A percentile compares a stretch with the other conserved stretches of the same genome.
These are phyloP conservation scores for Syzygium aqueum DNA, from an alignment of 345 rosid species.

Conservation along the genomic window DNA sequence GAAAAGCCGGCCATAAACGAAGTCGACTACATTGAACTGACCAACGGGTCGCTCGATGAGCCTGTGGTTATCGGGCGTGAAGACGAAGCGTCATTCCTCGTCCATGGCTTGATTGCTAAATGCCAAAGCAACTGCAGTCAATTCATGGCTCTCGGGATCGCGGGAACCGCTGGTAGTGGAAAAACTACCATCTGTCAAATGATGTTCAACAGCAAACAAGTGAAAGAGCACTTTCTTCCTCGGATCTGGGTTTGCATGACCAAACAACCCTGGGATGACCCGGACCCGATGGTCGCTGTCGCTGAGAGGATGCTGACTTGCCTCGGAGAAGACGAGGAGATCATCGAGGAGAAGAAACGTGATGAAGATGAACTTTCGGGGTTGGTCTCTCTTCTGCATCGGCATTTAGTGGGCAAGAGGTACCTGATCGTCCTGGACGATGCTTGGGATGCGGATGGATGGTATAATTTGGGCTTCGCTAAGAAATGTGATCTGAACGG, in stretches of 20 bases:
- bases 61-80: not conserved
- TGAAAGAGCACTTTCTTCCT: not conserved
- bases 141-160: not conserved
- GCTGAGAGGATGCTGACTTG: not conserved
- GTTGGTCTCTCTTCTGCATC: not conserved
- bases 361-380: not conserved
- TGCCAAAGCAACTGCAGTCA: fast-evolving
- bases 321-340: not conserved
- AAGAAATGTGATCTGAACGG: too few relatives aligned
- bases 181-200: too few relatives aligned
- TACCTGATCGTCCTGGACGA: not conserved
- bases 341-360: too few relatives aligned
- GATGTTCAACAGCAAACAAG: not conserved
- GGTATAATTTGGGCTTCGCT: not conserved
- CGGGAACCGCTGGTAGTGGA: not conserved
- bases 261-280: fast-evolving
- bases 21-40: too few relatives aligned
- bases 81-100: not conserved
- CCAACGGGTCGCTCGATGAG: not conserved
- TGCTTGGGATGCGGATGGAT: not conserved
- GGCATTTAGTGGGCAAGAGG: not conserved
- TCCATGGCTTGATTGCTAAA: not conserved
- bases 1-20: too few relatives aligned
- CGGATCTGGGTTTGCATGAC: not conserved
- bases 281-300: too few relatives aligned